Evolutionary conservation across 306 rosid genomes (phyloP), one percentile per base, ranked within the genome.

Genomic region (Fagus sylvatica): DNA sequence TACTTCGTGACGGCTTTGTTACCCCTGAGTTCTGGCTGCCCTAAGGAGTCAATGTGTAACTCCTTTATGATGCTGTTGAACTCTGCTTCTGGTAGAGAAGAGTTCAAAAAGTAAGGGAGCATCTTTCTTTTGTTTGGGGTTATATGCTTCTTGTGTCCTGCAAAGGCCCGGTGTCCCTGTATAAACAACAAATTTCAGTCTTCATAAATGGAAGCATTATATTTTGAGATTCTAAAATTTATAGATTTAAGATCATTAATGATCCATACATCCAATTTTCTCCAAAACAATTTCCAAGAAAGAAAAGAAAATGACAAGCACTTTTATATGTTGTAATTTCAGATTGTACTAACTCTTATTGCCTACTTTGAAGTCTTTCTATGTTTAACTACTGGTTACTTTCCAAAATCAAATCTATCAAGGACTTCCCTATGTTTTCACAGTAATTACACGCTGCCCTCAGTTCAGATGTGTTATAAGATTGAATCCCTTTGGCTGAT

Each of bases 121-220:
- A 93, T 93, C 75, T 95, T 96, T 66, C 99, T 82, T 81, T 95
- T 95, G 90, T 95, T 90, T 71, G 99, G 99, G 15, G 99, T 95
- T 82, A 95, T 91, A 57, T 88, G 93, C 78, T 95, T 95, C 87
- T 87, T 95, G 89, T 95, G 98, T 17, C 99, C 99, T 0, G 85
- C 89, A 75, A 86, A 93, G 22, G 98, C 98, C 51, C 98, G 78
- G 62, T 91, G 93, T 76, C 99, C 99, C 99, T 95, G 84, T 41
- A 88, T 71, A 55, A 66, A 61, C 76, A 46, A 46, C 33, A 67
- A 33, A 74, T 69, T 36, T 46, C 60, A 81, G 6, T 70, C 53
- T 71, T 32, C 59, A 71, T 78, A 80, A 69, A 30, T 36, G 48
- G 40, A 1, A 11, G 71, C 40, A 66, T 17, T 49, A 15, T 12